Evolutionary conservation across 495 filamentous ascomycete genomes (phyloP), one percentile per base, ranked within the genome.

Genomic region (Penicillium fimorum): DNA sequence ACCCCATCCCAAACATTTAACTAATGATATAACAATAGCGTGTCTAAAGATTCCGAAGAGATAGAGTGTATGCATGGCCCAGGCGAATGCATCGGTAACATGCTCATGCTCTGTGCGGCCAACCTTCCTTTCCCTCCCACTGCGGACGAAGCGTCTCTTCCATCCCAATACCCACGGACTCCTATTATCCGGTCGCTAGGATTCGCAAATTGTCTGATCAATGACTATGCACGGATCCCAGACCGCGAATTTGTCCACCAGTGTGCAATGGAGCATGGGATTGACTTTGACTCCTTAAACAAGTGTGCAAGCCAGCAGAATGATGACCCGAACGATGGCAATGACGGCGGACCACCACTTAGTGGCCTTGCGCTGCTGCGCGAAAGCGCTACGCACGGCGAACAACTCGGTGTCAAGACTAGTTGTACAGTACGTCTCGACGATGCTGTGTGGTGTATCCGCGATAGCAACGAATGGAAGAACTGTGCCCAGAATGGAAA

Each of bases 51-150:
- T 46, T 64, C 71, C 5, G 68, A 71, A 41, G 76, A 75, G 27
- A 70, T 79, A 4, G 58, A 69, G 13, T 99, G 95, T 78, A 95
- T 76, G 69, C 94, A 97, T 65, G 95, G 94, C 5, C 87, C 91
- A 5, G 77, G 76, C 13, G 94, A 99, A 76, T 99, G 94, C 66
- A 84, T 97, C 62, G 92, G 92, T 17, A 88, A 99, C 71, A 96
- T 96, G 74, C 78, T 99, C 67, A 86, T 93, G 60, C 86, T 97
- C 53, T 99, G 94, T 76, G 94, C 91, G 25, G 84, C 86, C 12
- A 77, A 85, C 53, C 79, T 93, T 5, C 76, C 76, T 11, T 79
- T 77, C 60, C 64, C 70, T 45, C 56, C 63, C 1, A 44, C 58
- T 10, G 40, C 37, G 2, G 57, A 70, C 41, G 57, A 59, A 44